Conservation (phyloP, 805 yeast genomes). For the Kodamaea nitidulidarum region DNA sequence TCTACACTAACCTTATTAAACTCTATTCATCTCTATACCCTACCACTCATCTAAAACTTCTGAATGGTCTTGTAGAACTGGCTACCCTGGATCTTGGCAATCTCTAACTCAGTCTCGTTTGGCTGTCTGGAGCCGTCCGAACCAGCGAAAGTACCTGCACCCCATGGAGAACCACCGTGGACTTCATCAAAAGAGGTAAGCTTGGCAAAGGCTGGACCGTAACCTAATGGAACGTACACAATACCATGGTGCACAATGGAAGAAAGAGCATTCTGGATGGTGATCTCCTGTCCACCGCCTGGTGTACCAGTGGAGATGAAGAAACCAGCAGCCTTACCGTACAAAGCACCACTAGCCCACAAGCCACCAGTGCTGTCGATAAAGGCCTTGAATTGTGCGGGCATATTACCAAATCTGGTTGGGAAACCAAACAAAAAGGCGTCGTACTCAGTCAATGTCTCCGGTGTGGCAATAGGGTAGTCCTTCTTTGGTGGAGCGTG, state of each 20-base stretch:
- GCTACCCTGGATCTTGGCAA: slow-evolving; percentile 67
- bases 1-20: no score
- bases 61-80: slow-evolving; percentile 40
- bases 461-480: slow-evolving; percentile 59
- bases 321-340: slow-evolving; percentile 71
- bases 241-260: slow-evolving; percentile 76
- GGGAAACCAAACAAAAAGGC: slow-evolving; percentile 84
- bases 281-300: slow-evolving; percentile 82
- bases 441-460: slow-evolving; percentile 60
- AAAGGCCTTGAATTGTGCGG: slow-evolving; percentile 74
- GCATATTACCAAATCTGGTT: slow-evolving; percentile 77
- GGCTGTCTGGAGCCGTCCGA: slow-evolving; percentile 73
- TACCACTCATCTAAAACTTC: no score
- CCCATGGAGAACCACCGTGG: slow-evolving; percentile 84
- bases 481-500: slow-evolving; percentile 53
- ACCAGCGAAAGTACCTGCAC: slow-evolving; percentile 79
- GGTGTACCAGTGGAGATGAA: slow-evolving; percentile 71
- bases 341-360: slow-evolving; percentile 71
- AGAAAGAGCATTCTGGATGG: slow-evolving; percentile 61
- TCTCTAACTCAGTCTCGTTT: slow-evolving; percentile 54
- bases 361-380: slow-evolving; percentile 75
- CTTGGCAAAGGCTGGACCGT: slow-evolving; percentile 51
- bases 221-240: slow-evolving; percentile 76
- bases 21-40: no score
- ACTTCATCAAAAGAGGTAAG: slow-evolving; percentile 55